Evolutionary conservation across 169 alveolate genomes (phyloP), one percentile per base, ranked within the genome.

Genomic region (Plasmodium gonderi): DNA sequence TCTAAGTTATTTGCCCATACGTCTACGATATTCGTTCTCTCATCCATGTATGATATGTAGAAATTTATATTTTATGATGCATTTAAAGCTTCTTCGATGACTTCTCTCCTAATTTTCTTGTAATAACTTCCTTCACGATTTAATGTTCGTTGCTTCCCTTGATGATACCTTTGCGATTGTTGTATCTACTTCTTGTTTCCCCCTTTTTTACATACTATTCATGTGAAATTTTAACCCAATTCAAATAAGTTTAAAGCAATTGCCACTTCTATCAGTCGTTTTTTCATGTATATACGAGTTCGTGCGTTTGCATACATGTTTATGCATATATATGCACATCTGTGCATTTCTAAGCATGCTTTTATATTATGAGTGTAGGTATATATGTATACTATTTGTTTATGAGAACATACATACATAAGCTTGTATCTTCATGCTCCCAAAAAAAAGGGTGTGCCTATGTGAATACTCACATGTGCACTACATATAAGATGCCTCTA

Each of bases 1-100:
- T 97, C 98, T 96, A 96, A 91, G 95, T 96, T 96, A 79, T 94
- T 95, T 65, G 97, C 95, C 97, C 97, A 96, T 91, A 96, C 97
- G 94, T 96, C 97, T 51, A 96, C 97, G 78, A 96, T 95, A 94
- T 96, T 95, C 76, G 93, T 95, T 96, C 96, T 96, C 92, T 94
- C 97, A 94, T 96, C 97, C 97, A 96, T 96, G 94, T 74, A 95
- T 91, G 82, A 77, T 47, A 75, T 75, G 33, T 33, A 51, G n/a
- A 75, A 31, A 20, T 51, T 38, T 75, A 40, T 87, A 72, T 75
- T 14, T 72, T 72, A 33, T 14, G 80, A 72, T 72, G 51, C 80
- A 72, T 60, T 60, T 60, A 60, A 60, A n/a, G 40, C 72, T 60
- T 20, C n/a, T 14, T 5, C 3, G 72, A 5, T 17, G 11, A 60